phyloP scores from a whole-genome alignment of 768 basidiomycete species.

The Xerocomellus chrysenteron region DNA sequence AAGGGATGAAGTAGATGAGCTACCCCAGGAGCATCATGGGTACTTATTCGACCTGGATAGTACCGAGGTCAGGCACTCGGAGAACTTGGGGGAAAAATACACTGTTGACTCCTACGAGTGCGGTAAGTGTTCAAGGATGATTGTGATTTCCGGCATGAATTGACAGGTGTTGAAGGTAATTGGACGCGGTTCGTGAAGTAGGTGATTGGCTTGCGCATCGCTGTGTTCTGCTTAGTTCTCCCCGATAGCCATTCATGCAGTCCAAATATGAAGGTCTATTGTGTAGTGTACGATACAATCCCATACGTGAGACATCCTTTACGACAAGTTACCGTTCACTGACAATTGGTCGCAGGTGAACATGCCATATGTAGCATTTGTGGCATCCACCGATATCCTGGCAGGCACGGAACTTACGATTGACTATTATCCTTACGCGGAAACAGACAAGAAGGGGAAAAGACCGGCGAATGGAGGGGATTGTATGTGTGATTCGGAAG shows the following conservation, averaged over 20 bases:
- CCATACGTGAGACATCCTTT: conserved; percentile 41
- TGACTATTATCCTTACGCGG: conserved; percentile 56
- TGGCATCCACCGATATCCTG: conserved; percentile 46
- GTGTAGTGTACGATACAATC: conserved; percentile 62
- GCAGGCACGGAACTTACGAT: conserved; percentile 58
- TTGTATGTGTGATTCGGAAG: conserved; percentile 39
- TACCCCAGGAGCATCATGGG: conserved; percentile 37
- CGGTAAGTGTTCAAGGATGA: conserved; percentile 39
- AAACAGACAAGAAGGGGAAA: conserved; percentile 25
- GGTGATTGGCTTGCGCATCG: conserved; percentile 15
- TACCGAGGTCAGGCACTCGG: conserved; percentile 41
- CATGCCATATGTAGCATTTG: conserved; percentile 62
- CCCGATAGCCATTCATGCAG: conserved; percentile 62
- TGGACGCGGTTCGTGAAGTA: conserved; percentile 79
- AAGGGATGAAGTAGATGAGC: conserved; percentile 41
- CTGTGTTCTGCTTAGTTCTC: conserved; percentile 3
- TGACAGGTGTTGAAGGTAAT: conserved; percentile 48
- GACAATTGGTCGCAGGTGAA: conserved; percentile 42
- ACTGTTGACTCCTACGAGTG: conserved; percentile 54
- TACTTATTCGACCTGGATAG: conserved; percentile 69
- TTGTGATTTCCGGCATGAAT: neutral
- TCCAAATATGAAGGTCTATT: conserved; percentile 57
- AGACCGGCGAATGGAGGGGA: conserved; percentile 27
- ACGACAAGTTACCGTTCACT: neutral
- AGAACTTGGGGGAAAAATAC: conserved; percentile 37